Percentiles rank a stretch among this genome's conserved stretches.
phyloP scores from a whole-genome alignment of 345 rosid species.

The Diplotaxis tenuifolia region DNA sequence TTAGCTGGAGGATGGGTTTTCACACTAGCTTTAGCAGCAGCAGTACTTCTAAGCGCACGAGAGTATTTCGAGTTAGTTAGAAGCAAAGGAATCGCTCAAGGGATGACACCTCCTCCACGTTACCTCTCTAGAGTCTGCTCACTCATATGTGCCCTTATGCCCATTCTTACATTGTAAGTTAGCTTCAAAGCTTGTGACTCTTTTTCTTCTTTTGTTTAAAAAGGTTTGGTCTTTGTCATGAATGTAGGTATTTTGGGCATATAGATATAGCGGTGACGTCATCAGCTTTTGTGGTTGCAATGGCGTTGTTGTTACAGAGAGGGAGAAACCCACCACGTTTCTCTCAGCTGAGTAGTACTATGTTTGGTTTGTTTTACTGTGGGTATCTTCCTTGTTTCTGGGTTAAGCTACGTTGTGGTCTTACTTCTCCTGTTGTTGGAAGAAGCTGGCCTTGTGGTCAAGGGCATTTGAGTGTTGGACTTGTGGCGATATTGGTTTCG shows the following conservation, averaged over 20 bases:
- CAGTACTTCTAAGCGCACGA: constrained; percentile 71
- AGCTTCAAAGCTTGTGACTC: constrained; percentile 52
- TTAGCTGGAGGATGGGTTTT: constrained; percentile 92
- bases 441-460: constrained; percentile 81
- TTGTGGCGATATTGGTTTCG: constrained; percentile 79
- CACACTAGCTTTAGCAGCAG: constrained; percentile 59
- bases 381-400: constrained; percentile 98
- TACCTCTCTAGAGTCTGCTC: constrained; percentile 93
- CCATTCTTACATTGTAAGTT: constrained; percentile 76
- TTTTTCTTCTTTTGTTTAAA: not conserved
- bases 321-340: constrained; percentile 87
- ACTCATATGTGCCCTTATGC: constrained; percentile 80
- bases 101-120: constrained; percentile 98
- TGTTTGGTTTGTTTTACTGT: constrained; percentile 86
- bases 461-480: constrained; percentile 93
- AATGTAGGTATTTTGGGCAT: constrained; percentile 77
- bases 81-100: constrained; percentile 80
- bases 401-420: constrained; percentile 87
- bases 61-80: constrained; percentile 90
- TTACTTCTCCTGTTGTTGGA: constrained; percentile 73
- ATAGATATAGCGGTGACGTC: constrained; percentile 79
- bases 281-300: constrained; percentile 80
- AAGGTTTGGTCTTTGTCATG: not conserved
- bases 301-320: constrained; percentile 80
- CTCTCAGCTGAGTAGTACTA: constrained; percentile 84